Evolutionary conservation across 805 yeast species (phyloP), one percentile per base, ranked within the genome.

Genomic region (Candida coquimbonensis): DNA sequence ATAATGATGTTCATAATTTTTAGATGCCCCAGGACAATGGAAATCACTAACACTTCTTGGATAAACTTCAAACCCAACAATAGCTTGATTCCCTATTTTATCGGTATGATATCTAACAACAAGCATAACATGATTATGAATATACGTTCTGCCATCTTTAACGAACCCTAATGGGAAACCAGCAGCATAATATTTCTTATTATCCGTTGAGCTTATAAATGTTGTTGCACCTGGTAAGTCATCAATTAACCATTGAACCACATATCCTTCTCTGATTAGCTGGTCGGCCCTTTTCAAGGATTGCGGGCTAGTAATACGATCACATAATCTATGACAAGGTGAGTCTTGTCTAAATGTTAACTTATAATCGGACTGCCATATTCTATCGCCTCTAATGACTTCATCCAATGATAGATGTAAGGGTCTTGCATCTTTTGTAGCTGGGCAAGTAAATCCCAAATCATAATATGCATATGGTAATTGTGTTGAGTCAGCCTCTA

Each of bases 211-310:
- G 26, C 78, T 73, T 32, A 82, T 76, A 52, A 82, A 84, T 0
- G 95, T 83, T 0, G 96, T 87, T 1, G 96, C 91, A 8, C 93
- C 95, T 0, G 96, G 96, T 32, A 88, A 66, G 21, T 81, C 86
- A 65, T 89, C 96, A 14, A 88, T 69, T 25, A 77, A 64, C 96
- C 96, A 88, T 57, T 88, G 90, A 13, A 77, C 89, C 44, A 82
- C 81, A 55, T 88, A 88, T 3, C 85, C 85, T 44, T 80, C 67
- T 53, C 76, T 70, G 34, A 88, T 79, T 49, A 88, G 66, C 26
- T 75, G 72, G 48, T 70, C 78, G 0, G 91, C 87, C 42, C 75
- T 68, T 43, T 62, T 66, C 32, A 83, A 57, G 7, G 77, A 83
- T 1, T 62, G 62, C 16, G 72, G 73, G n/a, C 60, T 64, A 13